These are phyloP conservation scores for Sordariomycetes sp. DNA, from an alignment of 2,329 filamentous ascomycete species.

Conservation along the genomic window DNA sequence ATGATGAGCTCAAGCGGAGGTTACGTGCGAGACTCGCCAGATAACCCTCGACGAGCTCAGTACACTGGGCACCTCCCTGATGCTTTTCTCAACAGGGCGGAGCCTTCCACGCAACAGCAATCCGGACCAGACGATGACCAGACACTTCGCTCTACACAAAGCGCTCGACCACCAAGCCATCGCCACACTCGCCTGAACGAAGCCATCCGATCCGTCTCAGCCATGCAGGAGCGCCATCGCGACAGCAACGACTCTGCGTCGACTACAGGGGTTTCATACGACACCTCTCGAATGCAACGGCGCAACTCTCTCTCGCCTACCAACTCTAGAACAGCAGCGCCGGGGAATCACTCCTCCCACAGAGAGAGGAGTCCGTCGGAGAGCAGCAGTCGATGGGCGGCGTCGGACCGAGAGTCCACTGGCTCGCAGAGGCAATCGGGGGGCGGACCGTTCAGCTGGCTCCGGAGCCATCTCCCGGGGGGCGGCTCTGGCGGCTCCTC, in stretches of 20 bases:
- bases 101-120: neutral
- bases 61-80: too few relatives aligned
- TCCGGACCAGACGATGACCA: neutral
- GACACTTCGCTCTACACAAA: neutral
- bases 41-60: neutral
- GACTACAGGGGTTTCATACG: constrained; percentile 17
- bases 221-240: constrained; percentile 16
- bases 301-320: constrained; percentile 29
- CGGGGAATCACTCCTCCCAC: constrained; percentile 19
- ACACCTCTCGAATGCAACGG: constrained; percentile 23
- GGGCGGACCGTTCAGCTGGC: constrained; percentile 30
- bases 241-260: constrained; percentile 11
- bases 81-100: too few relatives aligned
- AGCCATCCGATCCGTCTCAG: constrained; percentile 17
- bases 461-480: constrained; percentile 29
- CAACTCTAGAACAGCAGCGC: constrained; percentile 18
- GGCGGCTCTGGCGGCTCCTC: constrained; percentile 16
- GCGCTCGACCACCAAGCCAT: constrained; percentile 12
- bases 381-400: constrained; percentile 11
- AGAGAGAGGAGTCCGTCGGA: constrained; percentile 29
- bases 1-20: neutral
- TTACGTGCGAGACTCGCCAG: neutral
- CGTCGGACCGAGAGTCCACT: constrained; percentile 9
- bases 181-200: constrained; percentile 18
- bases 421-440: constrained; percentile 19